phyloP scores from a whole-genome alignment of 306 rosid species.

The Sesbania bispinosa region DNA sequence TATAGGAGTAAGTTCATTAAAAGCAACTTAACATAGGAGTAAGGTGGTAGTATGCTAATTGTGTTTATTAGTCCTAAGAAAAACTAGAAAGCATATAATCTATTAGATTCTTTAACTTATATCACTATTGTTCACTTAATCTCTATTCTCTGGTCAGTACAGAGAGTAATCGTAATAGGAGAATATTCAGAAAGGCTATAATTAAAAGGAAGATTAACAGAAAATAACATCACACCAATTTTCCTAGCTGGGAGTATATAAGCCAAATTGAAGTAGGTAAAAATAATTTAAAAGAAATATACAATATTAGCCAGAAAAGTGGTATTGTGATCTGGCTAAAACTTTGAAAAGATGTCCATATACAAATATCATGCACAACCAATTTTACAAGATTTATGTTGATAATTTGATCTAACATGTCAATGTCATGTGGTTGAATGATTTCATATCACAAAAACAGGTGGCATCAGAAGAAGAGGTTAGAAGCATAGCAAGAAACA shows the following conservation, averaged over 20 bases:
- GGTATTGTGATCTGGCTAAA: not conserved
- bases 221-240: not conserved
- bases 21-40: not conserved
- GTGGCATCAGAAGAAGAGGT: not conserved
- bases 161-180: not conserved
- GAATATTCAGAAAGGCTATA: not conserved
- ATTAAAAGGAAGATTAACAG: not conserved
- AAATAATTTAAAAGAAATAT: not conserved
- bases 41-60: not conserved
- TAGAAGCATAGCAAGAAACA: conserved; percentile 8
- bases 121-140: not conserved
- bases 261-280: not conserved
- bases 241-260: not conserved
- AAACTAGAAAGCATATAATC: conserved; percentile 5
- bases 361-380: conserved; percentile 6
- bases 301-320: conserved; percentile 14
- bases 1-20: not conserved
- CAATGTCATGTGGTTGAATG: not conserved
- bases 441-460: conserved; percentile 13
- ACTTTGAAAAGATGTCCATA: not conserved
- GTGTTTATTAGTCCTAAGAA: not conserved
- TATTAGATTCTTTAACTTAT: not conserved
- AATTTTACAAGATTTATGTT: not conserved
- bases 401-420: conserved; percentile 7
- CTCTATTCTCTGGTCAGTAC: not conserved